Evolutionary conservation across 2,329 filamentous ascomycete species (phyloP).

Genomic region (Knoxdaviesia capensis): DNA sequence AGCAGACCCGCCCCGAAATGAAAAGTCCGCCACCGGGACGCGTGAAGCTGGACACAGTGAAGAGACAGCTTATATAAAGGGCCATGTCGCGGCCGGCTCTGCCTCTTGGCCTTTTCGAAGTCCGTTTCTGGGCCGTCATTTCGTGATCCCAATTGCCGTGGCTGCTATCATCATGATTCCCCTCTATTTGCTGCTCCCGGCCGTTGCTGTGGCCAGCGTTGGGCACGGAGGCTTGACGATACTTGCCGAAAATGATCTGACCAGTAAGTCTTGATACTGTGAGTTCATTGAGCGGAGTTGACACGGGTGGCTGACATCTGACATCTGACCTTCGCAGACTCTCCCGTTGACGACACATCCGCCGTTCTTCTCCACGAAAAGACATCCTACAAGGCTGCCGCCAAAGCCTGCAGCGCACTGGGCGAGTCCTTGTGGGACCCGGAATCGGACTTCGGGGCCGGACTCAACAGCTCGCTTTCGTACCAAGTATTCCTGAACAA

Average conservation of each 20-base stretch:
- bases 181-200: too few species aligned
- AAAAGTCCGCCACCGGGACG: too few species aligned
- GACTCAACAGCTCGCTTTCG: slow-evolving; percentile 2
- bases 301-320: neutral
- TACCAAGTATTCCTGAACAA: slow-evolving; percentile 1
- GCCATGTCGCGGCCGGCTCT: too few species aligned
- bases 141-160: too few species aligned
- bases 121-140: too few species aligned
- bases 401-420: neutral
- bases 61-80: too few species aligned
- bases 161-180: too few species aligned
- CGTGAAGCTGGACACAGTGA: too few species aligned
- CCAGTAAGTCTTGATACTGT: neutral
- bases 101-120: too few species aligned
- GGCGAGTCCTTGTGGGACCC: neutral
- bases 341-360: neutral
- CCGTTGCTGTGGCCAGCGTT: neutral
- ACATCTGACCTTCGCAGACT: neutral
- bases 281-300: too few species aligned
- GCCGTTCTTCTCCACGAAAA: slow-evolving; percentile 1
- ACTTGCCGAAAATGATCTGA: slow-evolving; percentile 2
- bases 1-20: too few species aligned
- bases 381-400: neutral
- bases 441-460: neutral
- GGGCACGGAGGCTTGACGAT: slow-evolving; percentile 1